phyloP scores from a whole-genome alignment of 2,329 filamentous ascomycete species.

The Sphaerostilbella broomeana region DNA sequence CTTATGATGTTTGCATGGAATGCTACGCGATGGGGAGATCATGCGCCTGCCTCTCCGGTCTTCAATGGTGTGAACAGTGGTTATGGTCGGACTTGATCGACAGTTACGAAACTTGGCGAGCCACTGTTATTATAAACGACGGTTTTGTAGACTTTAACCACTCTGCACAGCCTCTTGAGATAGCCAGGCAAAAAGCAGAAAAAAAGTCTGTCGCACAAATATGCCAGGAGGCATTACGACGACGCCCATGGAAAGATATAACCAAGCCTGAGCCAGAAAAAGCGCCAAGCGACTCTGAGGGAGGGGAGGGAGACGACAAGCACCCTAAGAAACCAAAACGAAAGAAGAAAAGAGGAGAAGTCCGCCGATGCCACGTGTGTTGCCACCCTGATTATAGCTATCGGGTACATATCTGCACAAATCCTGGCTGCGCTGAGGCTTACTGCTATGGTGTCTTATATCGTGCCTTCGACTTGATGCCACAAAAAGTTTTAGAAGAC shows the following conservation, averaged over 20 bases:
- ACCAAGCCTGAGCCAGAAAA: conserved; percentile 50
- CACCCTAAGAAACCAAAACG: conserved; percentile 56
- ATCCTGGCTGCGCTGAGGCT: conserved; percentile 58
- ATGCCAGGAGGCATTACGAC: conserved; percentile 81
- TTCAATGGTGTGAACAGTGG: conserved; percentile 93
- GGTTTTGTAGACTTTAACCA: conserved; percentile 57
- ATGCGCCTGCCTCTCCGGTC: conserved; percentile 77
- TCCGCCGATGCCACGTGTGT: conserved; percentile 73
- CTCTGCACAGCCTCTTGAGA: conserved; percentile 63
- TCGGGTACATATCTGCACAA: conserved; percentile 76
- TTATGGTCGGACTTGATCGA: conserved; percentile 69
- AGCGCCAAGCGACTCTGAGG: conserved; percentile 43
- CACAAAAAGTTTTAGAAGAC: conserved; percentile 72
- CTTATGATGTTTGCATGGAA: conserved; percentile 96
- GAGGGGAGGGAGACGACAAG: conserved; percentile 54
- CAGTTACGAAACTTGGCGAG: conserved; percentile 78
- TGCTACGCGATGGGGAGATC: conserved; percentile 97
- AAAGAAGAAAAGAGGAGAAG: conserved; percentile 48
- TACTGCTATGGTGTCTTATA: conserved; percentile 96
- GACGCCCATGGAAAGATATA: conserved; percentile 76
- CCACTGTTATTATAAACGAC: conserved; percentile 67
- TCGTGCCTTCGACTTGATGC: conserved; percentile 84
- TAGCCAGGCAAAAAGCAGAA: conserved; percentile 58
- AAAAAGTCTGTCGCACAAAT: conserved; percentile 84
- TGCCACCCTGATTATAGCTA: conserved; percentile 72